These are phyloP conservation scores for Gloeopeniophorella convolvens DNA, from an alignment of 768 basidiomycete genomes.

Conservation along the genomic window DNA sequence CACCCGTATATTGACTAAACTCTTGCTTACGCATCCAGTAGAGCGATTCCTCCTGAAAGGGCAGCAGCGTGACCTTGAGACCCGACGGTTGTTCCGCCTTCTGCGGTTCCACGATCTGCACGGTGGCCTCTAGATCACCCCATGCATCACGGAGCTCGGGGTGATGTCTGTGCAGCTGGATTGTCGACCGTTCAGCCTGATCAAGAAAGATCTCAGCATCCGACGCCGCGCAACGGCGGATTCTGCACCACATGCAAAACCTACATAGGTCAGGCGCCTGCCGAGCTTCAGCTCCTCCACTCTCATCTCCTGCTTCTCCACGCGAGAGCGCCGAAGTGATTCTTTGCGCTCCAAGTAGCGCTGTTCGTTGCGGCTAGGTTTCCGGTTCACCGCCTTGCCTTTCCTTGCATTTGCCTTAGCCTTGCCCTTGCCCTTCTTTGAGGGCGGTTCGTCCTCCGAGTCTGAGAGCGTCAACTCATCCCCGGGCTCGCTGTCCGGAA, in stretches of 20 bases:
- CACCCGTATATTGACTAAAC: conserved; percentile 77
- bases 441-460: conserved; percentile 7
- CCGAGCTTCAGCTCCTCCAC: conserved; percentile 52
- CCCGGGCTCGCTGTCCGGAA: conserved; percentile 1
- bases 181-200: conserved; percentile 65
- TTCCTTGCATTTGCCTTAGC: conserved; percentile 32
- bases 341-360: conserved; percentile 1
- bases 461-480: not conserved
- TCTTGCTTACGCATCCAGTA: conserved; percentile 97
- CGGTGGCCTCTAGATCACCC: conserved; percentile 71
- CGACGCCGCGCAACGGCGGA: not conserved
- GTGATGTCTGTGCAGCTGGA: conserved; percentile 63
- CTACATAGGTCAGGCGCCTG: conserved; percentile 65
- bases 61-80: conserved; percentile 81
- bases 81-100: conserved; percentile 73
- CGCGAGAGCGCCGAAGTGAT: conserved; percentile 5
- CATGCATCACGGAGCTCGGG: conserved; percentile 79
- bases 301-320: conserved; percentile 23
- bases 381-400: conserved; percentile 25
- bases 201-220: conserved; percentile 13
- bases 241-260: conserved; percentile 21
- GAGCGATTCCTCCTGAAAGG: conserved; percentile 93
- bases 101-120: conserved; percentile 55
- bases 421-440: conserved; percentile 26
- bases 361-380: conserved; percentile 15